phyloP scores from a whole-genome alignment of 2,329 filamentous ascomycete genomes.

The Gliomastix tumulicola region DNA sequence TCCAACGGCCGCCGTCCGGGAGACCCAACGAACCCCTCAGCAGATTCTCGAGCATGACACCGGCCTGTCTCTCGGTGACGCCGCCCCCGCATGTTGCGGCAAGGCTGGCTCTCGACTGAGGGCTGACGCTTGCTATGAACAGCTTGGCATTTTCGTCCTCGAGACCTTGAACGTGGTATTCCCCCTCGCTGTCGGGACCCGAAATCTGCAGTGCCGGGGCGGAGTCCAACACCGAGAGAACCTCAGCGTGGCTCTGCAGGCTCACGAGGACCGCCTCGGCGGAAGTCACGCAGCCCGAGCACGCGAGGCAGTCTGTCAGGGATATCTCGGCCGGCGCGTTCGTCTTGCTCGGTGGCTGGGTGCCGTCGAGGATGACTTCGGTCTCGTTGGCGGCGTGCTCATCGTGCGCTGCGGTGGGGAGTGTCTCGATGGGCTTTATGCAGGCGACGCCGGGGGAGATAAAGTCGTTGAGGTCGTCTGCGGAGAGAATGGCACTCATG shows the following conservation, averaged over 20 bases:
- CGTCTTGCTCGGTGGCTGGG: conserved; percentile 55
- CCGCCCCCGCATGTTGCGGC: conserved; percentile 73
- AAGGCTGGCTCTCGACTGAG: conserved; percentile 82
- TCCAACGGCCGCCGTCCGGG: conserved; percentile 60
- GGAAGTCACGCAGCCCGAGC: conserved; percentile 94
- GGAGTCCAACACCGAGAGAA: conserved; percentile 73
- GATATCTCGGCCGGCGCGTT: conserved; percentile 82
- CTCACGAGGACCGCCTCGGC: conserved; percentile 96
- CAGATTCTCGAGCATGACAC: conserved; percentile 76
- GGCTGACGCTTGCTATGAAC: conserved; percentile 88
- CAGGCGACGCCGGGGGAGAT: conserved; percentile 96
- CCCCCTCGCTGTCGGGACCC: conserved; percentile 21
- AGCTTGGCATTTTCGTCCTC: conserved; percentile 60
- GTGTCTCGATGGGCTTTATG: conserved; percentile 93
- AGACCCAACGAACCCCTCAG: conserved; percentile 63
- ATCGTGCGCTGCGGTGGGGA: conserved; percentile 54
- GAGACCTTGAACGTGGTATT: conserved; percentile 38
- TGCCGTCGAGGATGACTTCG: conserved; percentile 92
- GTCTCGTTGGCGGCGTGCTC: conserved; percentile 40
- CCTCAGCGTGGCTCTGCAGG: conserved; percentile 87
- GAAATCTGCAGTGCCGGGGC: conserved; percentile 40
- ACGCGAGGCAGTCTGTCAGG: conserved; percentile 93
- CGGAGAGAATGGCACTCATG: conserved; percentile 97
- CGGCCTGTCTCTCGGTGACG: conserved; percentile 65
- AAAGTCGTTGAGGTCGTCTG: conserved; percentile 97